Evolutionary conservation across 2,329 filamentous ascomycete genomes (phyloP).

Genomic region (Apiospora aurea): DNA sequence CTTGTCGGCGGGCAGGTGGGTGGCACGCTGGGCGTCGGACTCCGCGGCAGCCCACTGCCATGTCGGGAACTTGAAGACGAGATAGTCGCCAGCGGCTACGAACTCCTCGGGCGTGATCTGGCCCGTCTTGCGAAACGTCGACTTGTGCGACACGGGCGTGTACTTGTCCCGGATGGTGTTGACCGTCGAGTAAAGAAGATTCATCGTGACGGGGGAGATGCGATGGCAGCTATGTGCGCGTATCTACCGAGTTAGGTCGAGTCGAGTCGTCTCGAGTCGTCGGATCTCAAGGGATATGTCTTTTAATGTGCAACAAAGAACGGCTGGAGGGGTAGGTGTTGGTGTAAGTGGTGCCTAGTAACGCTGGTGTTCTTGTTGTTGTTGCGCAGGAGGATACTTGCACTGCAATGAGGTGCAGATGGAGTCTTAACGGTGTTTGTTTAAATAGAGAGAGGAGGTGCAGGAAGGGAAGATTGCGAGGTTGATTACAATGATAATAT

Average conservation of each 20-base stretch:
- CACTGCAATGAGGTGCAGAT: constrained; percentile 5
- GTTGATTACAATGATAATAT: constrained; percentile 20
- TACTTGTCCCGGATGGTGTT: constrained; percentile 92
- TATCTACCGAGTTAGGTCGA: neutral
- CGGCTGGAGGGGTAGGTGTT: neutral
- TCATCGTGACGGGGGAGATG: constrained; percentile 63
- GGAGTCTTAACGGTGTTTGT: neutral
- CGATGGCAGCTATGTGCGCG: neutral
- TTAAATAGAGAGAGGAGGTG: neutral
- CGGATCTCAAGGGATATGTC: neutral
- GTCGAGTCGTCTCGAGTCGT: constrained; percentile 5
- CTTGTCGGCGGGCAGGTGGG: constrained; percentile 85
- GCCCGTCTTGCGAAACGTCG: constrained; percentile 91
- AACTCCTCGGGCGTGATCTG: constrained; percentile 99
- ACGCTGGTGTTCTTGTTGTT: constrained; percentile 15
- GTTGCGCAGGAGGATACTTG: constrained; percentile 1
- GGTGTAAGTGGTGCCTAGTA: constrained; percentile 19
- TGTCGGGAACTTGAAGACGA: constrained; percentile 98
- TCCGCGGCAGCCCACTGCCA: constrained; percentile 97
- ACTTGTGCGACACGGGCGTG: constrained; percentile 86
- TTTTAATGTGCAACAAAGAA: constrained; percentile 4
- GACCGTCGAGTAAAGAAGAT: constrained; percentile 90
- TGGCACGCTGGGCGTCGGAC: constrained; percentile 77
- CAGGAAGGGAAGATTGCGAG: neutral
- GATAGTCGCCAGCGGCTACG: constrained; percentile 91